phyloP scores from a whole-genome alignment of 75 land plant genomes.

The Azolla pinnata region DNA sequence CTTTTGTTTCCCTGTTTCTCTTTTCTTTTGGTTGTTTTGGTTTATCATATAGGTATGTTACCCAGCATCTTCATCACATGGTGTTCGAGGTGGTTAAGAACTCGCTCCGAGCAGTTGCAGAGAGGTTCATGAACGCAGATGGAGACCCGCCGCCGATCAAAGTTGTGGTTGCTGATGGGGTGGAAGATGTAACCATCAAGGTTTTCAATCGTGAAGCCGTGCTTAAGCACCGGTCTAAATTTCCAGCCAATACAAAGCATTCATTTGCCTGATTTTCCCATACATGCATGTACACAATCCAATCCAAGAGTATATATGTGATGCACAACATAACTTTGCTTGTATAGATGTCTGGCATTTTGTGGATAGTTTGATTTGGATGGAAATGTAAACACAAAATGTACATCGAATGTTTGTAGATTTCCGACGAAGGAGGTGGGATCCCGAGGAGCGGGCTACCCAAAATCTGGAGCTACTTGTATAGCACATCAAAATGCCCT shows the following conservation, averaged over 20 bases:
- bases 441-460: constrained; percentile 35
- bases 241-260: neutral
- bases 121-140: constrained; percentile 22
- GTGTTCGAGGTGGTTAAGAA: constrained; percentile 31
- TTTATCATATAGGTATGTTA: constrained; percentile 23
- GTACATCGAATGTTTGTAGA: constrained; percentile 7
- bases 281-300: too few relatives aligned
- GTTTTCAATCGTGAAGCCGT: neutral
- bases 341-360: too few relatives aligned
- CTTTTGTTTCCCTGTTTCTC: neutral
- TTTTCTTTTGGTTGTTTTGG: neutral
- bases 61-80: constrained; percentile 36
- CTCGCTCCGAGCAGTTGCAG: constrained; percentile 33
- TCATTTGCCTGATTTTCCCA: neutral
- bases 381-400: too few relatives aligned
- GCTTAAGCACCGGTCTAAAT: neutral
- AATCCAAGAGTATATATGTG: too few relatives aligned
- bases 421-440: constrained; percentile 38
- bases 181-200: constrained; percentile 37
- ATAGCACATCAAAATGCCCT: constrained; percentile 30
- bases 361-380: too few relatives aligned
- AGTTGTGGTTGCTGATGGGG: constrained; percentile 33
- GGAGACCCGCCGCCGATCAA: constrained; percentile 29
- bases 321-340: too few relatives aligned
- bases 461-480: constrained; percentile 34